A percentile compares a stretch with the other conserved stretches of the same genome.
Evolutionary conservation across 257 asterid species (phyloP).

Genomic region (Eustoma russellianum): DNA sequence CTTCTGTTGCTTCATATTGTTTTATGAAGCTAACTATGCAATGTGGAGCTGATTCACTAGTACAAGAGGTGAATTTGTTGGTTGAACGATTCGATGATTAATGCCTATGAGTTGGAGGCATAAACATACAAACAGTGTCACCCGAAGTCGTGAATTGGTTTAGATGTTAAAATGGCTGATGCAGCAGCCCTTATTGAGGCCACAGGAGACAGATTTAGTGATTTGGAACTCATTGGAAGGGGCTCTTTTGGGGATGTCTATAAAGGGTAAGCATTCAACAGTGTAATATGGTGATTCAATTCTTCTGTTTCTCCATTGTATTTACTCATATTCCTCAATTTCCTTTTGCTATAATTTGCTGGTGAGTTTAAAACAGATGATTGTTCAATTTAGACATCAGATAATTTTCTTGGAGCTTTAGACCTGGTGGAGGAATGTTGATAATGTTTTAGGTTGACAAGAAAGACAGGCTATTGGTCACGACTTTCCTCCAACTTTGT

Average conservation of each 20-base stretch:
- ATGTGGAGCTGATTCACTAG: slow-evolving; percentile 13
- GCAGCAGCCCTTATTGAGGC: slow-evolving; percentile 74
- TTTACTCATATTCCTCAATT: slow-evolving; percentile 1
- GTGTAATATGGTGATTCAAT: background rate
- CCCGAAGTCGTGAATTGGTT: background rate
- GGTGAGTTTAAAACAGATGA: too few relatives aligned
- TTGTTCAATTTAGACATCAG: too few relatives aligned
- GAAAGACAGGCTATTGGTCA: too few relatives aligned
- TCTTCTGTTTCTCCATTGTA: background rate
- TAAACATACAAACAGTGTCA: slow-evolving; percentile 1
- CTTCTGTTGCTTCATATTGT: slow-evolving; percentile 16
- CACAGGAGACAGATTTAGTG: slow-evolving; percentile 73
- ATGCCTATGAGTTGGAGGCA: background rate
- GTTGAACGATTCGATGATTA: slow-evolving; percentile 10
- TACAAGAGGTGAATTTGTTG: slow-evolving; percentile 1
- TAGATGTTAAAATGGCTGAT: slow-evolving; percentile 45
- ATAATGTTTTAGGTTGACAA: too few relatives aligned
- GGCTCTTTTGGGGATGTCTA: slow-evolving; percentile 98
- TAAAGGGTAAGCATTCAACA: slow-evolving; percentile 53
- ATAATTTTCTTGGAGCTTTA: too few relatives aligned
- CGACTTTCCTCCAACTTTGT: too few relatives aligned
- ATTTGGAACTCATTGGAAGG: slow-evolving; percentile 91
- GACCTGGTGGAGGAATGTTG: too few relatives aligned
- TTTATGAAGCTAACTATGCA: slow-evolving; percentile 4
- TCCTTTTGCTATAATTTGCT: slow-evolving; percentile 1